phyloP scores from a whole-genome alignment of 1,284 basidiomycete genomes.

The Coniferiporia sulphurascens region DNA sequence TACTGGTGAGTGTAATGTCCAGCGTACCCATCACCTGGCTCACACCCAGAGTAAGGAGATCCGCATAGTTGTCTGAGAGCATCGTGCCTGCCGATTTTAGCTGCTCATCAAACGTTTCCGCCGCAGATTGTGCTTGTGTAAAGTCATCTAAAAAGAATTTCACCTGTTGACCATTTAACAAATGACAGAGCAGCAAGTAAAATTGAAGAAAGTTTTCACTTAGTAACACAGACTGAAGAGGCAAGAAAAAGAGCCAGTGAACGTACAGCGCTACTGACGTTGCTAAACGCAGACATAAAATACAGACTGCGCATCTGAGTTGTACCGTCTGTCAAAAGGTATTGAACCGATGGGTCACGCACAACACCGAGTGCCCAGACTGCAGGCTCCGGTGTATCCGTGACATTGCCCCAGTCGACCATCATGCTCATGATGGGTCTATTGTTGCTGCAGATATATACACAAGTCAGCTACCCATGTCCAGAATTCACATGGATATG shows the following conservation, averaged over 20 bases:
- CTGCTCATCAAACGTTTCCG: conserved; percentile 33
- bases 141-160: conserved; percentile 37
- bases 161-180: conserved; percentile 26
- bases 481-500: too few species aligned
- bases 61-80: conserved; percentile 32
- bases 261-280: conserved; percentile 1
- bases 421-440: conserved; percentile 33
- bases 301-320: conserved; percentile 28
- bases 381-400: conserved; percentile 24
- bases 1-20: conserved; percentile 34
- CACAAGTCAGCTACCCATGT: too few species aligned
- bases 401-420: conserved; percentile 27
- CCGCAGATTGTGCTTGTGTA: conserved; percentile 26
- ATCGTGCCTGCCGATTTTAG: conserved; percentile 28
- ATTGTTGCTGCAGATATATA: background rate
- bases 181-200: background rate
- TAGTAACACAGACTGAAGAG: background rate
- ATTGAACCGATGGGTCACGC: conserved; percentile 36
- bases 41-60: conserved; percentile 35
- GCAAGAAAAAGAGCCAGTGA: background rate
- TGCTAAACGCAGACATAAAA: conserved; percentile 29
- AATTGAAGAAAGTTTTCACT: background rate
- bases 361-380: conserved; percentile 39
- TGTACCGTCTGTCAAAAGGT: conserved; percentile 22
- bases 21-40: conserved; percentile 37